Percentiles rank a stretch among this genome's conserved stretches.
Evolutionary conservation across 148 eudicot species (phyloP).

Genomic region (Vaccinium corymbosum): DNA sequence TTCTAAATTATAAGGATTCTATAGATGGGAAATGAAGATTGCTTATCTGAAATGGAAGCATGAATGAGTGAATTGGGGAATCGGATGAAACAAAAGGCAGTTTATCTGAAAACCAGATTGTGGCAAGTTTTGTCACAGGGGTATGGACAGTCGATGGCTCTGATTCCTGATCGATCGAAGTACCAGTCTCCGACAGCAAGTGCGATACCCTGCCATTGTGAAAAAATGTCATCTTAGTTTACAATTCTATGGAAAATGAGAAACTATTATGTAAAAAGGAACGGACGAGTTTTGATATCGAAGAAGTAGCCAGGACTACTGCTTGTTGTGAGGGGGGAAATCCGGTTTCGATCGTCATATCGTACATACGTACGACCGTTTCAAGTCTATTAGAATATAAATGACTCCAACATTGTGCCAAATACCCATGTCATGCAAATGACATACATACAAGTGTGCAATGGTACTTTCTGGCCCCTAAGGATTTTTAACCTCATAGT

Average conservation of each 20-base stretch:
- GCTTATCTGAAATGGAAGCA: background rate
- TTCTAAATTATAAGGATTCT: background rate
- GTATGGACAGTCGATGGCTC: slow-evolving; percentile 75
- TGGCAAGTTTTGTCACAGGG: slow-evolving; percentile 92
- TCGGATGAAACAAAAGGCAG: background rate
- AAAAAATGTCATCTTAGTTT: slow-evolving; percentile 6
- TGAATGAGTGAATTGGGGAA: slow-evolving; percentile 1
- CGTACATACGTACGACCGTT: background rate
- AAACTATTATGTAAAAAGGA: background rate
- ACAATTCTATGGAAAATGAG: background rate
- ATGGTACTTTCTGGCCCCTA: background rate
- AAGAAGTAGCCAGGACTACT: background rate
- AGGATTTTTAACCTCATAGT: slow-evolving; percentile 6
- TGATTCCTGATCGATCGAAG: slow-evolving; percentile 46
- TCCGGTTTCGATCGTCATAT: background rate
- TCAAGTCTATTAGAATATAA: too few species aligned
- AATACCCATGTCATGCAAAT: background rate
- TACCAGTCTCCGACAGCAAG: slow-evolving; percentile 89
- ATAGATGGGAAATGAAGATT: background rate
- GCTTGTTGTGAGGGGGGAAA: background rate
- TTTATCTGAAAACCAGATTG: slow-evolving; percentile 62
- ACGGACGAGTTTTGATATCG: background rate
- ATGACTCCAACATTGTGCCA: background rate
- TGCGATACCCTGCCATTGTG: slow-evolving; percentile 49
- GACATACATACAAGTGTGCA: background rate